Percentiles rank a stretch among this genome's conserved stretches.
Evolutionary conservation across 169 alveolate genomes (phyloP).

Genomic region (Eimeria sp.): DNA sequence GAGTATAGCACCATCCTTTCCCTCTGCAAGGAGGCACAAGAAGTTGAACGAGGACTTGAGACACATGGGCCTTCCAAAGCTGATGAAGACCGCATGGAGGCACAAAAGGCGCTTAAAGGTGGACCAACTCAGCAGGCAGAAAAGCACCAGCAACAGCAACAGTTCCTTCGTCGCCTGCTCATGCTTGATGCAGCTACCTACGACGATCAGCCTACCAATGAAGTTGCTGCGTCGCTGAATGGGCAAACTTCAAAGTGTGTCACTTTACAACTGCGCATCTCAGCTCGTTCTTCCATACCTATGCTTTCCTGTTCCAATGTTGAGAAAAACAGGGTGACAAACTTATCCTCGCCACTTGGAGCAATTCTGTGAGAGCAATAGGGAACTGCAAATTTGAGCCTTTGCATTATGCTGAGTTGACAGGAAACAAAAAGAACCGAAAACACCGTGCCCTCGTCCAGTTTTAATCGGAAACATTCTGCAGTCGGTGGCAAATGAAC

Average conservation of each 20-base stretch:
- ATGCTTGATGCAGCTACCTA: constrained; percentile 21
- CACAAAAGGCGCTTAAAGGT: constrained; percentile 3
- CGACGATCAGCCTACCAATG: background rate
- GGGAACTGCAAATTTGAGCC: background rate
- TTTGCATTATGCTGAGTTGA: constrained; percentile 18
- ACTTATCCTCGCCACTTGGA: background rate
- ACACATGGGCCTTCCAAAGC: background rate
- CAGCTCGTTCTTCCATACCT: background rate
- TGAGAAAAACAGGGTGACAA: background rate
- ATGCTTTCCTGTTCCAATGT: background rate
- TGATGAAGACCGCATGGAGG: constrained; percentile 22
- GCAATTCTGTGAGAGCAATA: background rate
- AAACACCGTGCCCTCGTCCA: constrained; percentile 36
- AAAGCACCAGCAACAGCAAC: constrained; percentile 57
- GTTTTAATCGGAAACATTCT: background rate
- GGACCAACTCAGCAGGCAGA: constrained; percentile 30
- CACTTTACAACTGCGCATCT: background rate
- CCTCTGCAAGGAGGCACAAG: constrained; percentile 30
- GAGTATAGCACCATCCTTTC: background rate
- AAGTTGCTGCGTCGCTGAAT: background rate
- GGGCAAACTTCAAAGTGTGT: constrained; percentile 41
- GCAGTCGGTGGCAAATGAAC: background rate
- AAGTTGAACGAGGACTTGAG: background rate
- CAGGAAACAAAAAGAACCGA: constrained; percentile 44
- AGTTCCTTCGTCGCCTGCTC: constrained; percentile 71